phyloP scores from a whole-genome alignment of 148 eudicot species.

The Heliamphora exappendiculata region DNA sequence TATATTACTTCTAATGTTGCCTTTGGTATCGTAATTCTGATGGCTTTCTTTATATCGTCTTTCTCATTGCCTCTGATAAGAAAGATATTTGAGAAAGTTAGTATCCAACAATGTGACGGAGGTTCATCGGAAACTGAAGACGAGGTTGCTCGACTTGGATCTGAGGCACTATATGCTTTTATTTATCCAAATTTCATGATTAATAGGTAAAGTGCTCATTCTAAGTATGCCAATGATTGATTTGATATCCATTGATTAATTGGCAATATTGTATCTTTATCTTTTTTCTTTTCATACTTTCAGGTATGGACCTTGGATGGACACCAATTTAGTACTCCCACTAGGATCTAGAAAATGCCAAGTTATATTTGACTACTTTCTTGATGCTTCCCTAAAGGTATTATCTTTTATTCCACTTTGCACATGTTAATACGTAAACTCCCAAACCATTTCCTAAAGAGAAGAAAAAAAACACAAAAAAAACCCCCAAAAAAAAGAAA shows the following conservation, averaged over 20 bases:
- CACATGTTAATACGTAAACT: neutral
- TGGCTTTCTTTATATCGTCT: neutral
- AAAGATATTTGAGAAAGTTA: constrained; percentile 80
- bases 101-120: constrained; percentile 67
- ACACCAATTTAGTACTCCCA: constrained; percentile 86
- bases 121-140: constrained; percentile 25
- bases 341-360: constrained; percentile 79
- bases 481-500: too few relatives aligned
- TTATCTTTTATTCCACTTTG: neutral
- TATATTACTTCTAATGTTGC: neutral
- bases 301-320: constrained; percentile 99
- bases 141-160: constrained; percentile 63
- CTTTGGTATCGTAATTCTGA: neutral
- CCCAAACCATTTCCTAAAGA: too few relatives aligned
- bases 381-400: constrained; percentile 75
- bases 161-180: constrained; percentile 75
- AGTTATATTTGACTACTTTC: constrained; percentile 91
- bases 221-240: neutral
- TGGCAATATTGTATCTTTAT: neutral
- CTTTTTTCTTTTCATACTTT: neutral
- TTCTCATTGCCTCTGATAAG: constrained; percentile 3
- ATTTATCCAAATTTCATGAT: constrained; percentile 95
- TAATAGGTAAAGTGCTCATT: constrained; percentile 44
- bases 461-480: neutral
- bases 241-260: neutral